These are phyloP conservation scores for Metschnikowia henanensis DNA, from an alignment of 805 yeast species.

Conservation along the genomic window DNA sequence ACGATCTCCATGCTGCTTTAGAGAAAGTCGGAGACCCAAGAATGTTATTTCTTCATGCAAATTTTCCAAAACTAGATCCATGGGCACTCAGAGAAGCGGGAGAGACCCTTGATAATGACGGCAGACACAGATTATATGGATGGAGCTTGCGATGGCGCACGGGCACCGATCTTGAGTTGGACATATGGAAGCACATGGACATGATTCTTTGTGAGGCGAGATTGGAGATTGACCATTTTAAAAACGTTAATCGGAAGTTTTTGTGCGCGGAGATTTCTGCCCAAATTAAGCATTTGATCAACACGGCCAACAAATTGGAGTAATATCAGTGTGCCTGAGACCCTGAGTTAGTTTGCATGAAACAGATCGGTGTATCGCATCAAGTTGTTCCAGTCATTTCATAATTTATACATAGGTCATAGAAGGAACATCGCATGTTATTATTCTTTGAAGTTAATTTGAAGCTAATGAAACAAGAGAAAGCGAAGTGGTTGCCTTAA, in stretches of 20 bases:
- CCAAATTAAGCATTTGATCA: conserved; percentile 44
- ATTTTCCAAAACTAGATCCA: conserved; percentile 67
- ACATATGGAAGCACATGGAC: conserved; percentile 61
- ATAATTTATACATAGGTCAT: too few relatives aligned
- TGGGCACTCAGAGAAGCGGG: conserved; percentile 47
- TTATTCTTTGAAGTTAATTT: too few relatives aligned
- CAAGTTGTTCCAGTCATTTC: too few relatives aligned
- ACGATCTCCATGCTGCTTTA: conserved; percentile 8
- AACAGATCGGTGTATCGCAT: too few relatives aligned
- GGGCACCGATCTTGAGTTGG: conserved; percentile 57
- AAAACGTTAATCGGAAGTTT: conserved; percentile 38
- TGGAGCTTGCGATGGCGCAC: conserved; percentile 50
- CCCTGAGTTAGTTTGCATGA: too few relatives aligned
- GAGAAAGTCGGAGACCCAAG: conserved; percentile 12
- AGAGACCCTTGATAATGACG: conserved; percentile 41
- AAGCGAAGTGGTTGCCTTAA: too few relatives aligned
- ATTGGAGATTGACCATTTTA: conserved; percentile 45
- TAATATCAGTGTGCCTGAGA: too few relatives aligned
- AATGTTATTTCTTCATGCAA: conserved; percentile 60
- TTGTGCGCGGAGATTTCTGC: conserved; percentile 51
- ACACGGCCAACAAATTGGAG: conserved; percentile 30
- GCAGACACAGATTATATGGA: conserved; percentile 59
- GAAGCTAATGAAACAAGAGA: too few relatives aligned
- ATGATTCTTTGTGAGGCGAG: conserved; percentile 52
- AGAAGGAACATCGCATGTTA: too few relatives aligned